phyloP scores from a whole-genome alignment of 352 stramenopile genomes.

The Globisporangium barbulae region DNA sequence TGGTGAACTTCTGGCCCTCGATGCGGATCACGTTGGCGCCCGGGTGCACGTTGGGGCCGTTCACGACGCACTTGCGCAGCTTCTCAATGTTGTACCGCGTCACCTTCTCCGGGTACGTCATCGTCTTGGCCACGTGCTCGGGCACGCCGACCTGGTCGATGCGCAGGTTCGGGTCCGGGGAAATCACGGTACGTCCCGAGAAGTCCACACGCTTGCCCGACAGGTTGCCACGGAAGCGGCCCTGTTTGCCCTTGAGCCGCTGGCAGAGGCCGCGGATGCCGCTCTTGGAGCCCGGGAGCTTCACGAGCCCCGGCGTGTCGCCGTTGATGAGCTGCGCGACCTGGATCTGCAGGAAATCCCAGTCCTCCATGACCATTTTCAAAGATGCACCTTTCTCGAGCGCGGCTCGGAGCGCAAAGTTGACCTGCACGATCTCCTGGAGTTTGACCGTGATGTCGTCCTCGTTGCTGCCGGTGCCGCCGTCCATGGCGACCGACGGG shows the following conservation, averaged over 20 bases:
- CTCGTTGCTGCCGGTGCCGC: slow-evolving; percentile 94
- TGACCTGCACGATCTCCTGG: slow-evolving; percentile 99
- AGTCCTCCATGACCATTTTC: slow-evolving; percentile 99
- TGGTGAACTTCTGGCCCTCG: slow-evolving; percentile 84
- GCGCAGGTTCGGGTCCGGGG: slow-evolving; percentile 96
- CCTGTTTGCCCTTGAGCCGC: slow-evolving; percentile 97
- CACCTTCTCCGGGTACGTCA: slow-evolving; percentile 98
- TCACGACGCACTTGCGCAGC: slow-evolving; percentile 92
- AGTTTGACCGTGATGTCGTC: slow-evolving; percentile 99
- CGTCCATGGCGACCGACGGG: slow-evolving; percentile 98
- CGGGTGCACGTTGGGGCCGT: slow-evolving; percentile 95
- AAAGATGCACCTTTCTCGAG: slow-evolving; percentile 95
- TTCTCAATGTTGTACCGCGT: slow-evolving; percentile 98
- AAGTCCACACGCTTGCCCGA: slow-evolving; percentile 99
- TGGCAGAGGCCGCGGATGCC: slow-evolving; percentile 97
- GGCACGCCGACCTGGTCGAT: slow-evolving; percentile 96
- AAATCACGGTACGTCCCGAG: slow-evolving; percentile 99
- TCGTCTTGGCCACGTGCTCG: slow-evolving; percentile 94
- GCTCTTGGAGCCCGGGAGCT: slow-evolving; percentile 91
- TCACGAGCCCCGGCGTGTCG: slow-evolving; percentile 95
- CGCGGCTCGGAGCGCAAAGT: slow-evolving; percentile 93
- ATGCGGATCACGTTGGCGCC: slow-evolving; percentile 94
- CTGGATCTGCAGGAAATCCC: slow-evolving; percentile 98
- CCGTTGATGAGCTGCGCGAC: slow-evolving; percentile 99
- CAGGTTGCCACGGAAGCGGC: slow-evolving; percentile 98